phyloP scores from a whole-genome alignment of 2,329 filamentous ascomycete genomes.

The Phialemoniopsis sp. region DNA sequence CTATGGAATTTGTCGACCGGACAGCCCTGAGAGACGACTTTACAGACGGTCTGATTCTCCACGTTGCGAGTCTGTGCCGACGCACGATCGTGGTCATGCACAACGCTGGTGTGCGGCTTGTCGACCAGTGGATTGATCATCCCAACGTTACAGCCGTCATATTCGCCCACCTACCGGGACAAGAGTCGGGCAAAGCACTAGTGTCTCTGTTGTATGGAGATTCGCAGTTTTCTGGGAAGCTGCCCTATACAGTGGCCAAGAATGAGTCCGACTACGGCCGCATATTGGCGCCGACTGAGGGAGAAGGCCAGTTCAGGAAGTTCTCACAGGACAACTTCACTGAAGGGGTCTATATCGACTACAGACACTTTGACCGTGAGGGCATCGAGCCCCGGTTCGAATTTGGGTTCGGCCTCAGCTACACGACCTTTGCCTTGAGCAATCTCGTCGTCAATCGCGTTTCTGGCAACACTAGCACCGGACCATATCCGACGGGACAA shows the following conservation, averaged over 20 bases:
- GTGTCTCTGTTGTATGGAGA: slow-evolving; percentile 39
- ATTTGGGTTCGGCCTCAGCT: slow-evolving; percentile 73
- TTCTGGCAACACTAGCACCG: slow-evolving; percentile 24
- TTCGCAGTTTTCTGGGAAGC: slow-evolving; percentile 34
- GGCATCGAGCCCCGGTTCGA: slow-evolving; percentile 66
- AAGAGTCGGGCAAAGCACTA: slow-evolving; percentile 42
- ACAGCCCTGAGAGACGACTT: slow-evolving; percentile 56
- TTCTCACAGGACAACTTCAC: slow-evolving; percentile 64
- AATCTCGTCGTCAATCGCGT: slow-evolving; percentile 54
- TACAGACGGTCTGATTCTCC: slow-evolving; percentile 41
- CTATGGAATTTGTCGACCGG: slow-evolving; percentile 59
- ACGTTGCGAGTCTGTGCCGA: slow-evolving; percentile 42
- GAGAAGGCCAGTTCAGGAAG: slow-evolving; percentile 5
- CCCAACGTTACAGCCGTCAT: slow-evolving; percentile 47
- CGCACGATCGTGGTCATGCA: slow-evolving; percentile 47
- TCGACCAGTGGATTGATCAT: slow-evolving; percentile 46
- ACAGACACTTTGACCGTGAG: slow-evolving; percentile 64
- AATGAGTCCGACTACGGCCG: slow-evolving; percentile 30
- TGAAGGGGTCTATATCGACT: slow-evolving; percentile 76
- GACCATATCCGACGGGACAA: slow-evolving; percentile 1
- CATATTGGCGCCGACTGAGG: slow-evolving; percentile 13
- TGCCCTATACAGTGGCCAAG: slow-evolving; percentile 41
- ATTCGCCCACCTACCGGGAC: slow-evolving; percentile 46
- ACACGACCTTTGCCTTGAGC: slow-evolving; percentile 69
- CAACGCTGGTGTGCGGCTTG: slow-evolving; percentile 42